A percentile compares a stretch with the other conserved stretches of the same genome.
Conservation (phyloP, 208 protist genomes). For the Leishmania tarentolae region DNA sequence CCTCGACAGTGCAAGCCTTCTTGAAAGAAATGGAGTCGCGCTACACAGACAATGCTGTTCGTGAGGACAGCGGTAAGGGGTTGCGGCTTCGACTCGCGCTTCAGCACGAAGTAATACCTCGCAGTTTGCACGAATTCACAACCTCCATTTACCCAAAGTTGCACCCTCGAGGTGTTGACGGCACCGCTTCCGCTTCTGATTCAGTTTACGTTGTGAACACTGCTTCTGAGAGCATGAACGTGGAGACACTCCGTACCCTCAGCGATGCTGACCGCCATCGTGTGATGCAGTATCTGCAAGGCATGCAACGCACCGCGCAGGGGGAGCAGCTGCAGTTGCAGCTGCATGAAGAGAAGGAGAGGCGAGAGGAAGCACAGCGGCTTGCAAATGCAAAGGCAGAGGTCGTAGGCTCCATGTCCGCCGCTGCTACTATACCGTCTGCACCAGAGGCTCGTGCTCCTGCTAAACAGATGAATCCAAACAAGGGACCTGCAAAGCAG, state of each 20-base stretch:
- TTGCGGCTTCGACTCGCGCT: slow-evolving; percentile 9
- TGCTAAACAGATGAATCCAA: background rate
- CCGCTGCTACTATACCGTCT: background rate
- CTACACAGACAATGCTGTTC: background rate
- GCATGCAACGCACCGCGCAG: slow-evolving; percentile 5
- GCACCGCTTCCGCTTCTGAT: background rate
- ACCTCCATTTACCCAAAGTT: slow-evolving; percentile 5
- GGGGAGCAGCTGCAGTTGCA: slow-evolving; percentile 13
- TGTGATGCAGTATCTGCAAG: slow-evolving; percentile 20
- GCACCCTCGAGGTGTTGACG: background rate
- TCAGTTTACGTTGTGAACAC: background rate
- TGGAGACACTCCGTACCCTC: background rate
- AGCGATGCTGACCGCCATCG: background rate
- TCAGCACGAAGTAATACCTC: slow-evolving; percentile 4
- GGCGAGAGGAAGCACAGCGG: background rate
- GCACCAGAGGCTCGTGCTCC: background rate
- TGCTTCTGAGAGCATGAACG: background rate
- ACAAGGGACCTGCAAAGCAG: background rate
- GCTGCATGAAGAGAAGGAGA: slow-evolving; percentile 6
- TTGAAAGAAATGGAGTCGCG: slow-evolving; percentile 25
- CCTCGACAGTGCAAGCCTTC: slow-evolving; percentile 23
- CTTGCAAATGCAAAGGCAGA: slow-evolving; percentile 9
- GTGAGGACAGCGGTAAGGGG: background rate
- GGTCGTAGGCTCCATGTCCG: background rate
- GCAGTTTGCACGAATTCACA: slow-evolving; percentile 10